Evolutionary conservation across 1,284 basidiomycete genomes (phyloP).

Genomic region (Ceratobasidium sp.): DNA sequence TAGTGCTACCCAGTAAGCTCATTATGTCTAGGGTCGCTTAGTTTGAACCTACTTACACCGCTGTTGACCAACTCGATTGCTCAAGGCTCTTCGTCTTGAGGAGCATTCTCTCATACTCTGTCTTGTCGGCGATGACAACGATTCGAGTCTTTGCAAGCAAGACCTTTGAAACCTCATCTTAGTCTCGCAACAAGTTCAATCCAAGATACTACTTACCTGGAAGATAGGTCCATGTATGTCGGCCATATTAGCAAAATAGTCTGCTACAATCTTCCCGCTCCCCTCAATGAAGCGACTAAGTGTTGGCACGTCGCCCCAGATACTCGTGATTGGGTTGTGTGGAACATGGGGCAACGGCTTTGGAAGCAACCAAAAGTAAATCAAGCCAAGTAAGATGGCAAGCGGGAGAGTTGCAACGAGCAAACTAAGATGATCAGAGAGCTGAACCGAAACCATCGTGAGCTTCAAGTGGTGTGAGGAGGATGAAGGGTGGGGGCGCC

Average conservation of each 20-base stretch:
- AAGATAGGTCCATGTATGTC: not conserved
- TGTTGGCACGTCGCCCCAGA: conserved; percentile 9
- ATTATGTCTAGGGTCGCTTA: no score
- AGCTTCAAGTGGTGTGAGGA: not conserved
- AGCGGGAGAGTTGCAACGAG: not conserved
- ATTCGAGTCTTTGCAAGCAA: not conserved
- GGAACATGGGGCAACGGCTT: conserved; percentile 22
- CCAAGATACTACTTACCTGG: conserved; percentile 3
- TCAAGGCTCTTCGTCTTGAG: not conserved
- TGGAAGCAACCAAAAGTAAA: not conserved
- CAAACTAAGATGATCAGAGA: not conserved
- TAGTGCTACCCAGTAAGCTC: no score
- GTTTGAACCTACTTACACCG: conserved; percentile 14
- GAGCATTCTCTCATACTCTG: conserved; percentile 9
- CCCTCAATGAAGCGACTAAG: not conserved
- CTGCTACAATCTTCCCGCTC: not conserved
- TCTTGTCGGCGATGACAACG: conserved; percentile 10
- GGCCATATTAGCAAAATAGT: not conserved
- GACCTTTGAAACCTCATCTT: not conserved
- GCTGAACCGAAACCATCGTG: not conserved
- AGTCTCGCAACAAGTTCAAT: not conserved
- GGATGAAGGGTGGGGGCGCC: no score
- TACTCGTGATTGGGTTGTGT: conserved; percentile 17
- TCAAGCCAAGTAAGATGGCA: not conserved
- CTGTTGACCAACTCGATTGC: conserved; percentile 14